Evolutionary conservation across 441 rosid species (phyloP).

Genomic region (Adansonia gregorii): DNA sequence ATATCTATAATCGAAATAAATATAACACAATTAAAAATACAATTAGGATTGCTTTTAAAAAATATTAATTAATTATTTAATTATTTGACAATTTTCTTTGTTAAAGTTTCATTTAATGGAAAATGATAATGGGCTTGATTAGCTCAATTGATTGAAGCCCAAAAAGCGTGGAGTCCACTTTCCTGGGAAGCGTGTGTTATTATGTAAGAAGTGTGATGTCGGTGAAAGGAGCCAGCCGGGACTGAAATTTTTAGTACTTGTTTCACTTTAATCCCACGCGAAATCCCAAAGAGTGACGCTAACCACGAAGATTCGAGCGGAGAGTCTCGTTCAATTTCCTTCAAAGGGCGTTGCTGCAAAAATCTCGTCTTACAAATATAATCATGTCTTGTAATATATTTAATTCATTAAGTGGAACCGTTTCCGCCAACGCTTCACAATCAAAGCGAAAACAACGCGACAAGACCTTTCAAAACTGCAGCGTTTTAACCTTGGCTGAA

Average conservation of each 20-base stretch:
- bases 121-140: constrained; percentile 2
- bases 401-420: not conserved
- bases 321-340: not conserved
- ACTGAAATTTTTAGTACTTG: not conserved
- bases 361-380: not conserved
- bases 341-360: not conserved
- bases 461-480: not conserved
- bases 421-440: constrained; percentile 25
- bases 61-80: not conserved
- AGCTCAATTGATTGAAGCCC: not conserved
- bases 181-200: not conserved
- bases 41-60: too few species aligned
- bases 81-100: not conserved
- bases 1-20: too few species aligned
- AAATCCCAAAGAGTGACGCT: not conserved
- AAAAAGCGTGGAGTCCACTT: not conserved
- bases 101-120: not conserved
- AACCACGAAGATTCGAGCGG: not conserved
- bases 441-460: not conserved
- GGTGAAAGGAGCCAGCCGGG: constrained; percentile 23
- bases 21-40: too few species aligned
- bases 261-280: not conserved
- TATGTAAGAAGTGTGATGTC: constrained; percentile 2
- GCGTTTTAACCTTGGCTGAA: constrained; percentile 21
- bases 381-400: not conserved